phyloP scores from a whole-genome alignment of 106 monocot species.

The Apostasia ramifera region DNA sequence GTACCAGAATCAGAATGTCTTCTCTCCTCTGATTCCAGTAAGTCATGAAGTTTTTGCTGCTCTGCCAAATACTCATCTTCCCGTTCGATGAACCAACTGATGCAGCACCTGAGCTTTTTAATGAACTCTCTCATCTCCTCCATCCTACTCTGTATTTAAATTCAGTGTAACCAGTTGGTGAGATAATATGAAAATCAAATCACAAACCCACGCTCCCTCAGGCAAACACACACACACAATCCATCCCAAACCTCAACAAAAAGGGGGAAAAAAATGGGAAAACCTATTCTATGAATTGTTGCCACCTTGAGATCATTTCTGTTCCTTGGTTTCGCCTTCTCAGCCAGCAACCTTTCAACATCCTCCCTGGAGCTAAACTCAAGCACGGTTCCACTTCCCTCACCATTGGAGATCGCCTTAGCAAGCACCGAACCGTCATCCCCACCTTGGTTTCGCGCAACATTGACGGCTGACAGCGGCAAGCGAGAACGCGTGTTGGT shows the following conservation, averaged over 20 bases:
- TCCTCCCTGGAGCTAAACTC: slow-evolving; percentile 66
- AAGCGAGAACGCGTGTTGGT: slow-evolving; percentile 8
- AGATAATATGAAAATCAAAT: background rate
- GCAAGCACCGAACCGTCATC: background rate
- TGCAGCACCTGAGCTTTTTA: slow-evolving; percentile 65
- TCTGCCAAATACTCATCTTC: slow-evolving; percentile 54
- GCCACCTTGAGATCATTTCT: slow-evolving; percentile 52
- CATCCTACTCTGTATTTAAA: slow-evolving; percentile 40
- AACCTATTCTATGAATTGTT: background rate
- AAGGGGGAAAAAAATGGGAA: background rate
- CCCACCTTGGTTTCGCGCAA: slow-evolving; percentile 1
- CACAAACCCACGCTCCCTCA: too few relatives aligned
- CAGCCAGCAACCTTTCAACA: slow-evolving; percentile 52
- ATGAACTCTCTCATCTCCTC: slow-evolving; percentile 79
- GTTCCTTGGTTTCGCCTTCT: slow-evolving; percentile 59
- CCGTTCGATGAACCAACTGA: slow-evolving; percentile 53
- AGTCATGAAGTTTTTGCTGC: slow-evolving; percentile 30
- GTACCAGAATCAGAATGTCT: slow-evolving; percentile 41
- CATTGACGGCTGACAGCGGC: slow-evolving; percentile 33
- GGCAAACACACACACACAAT: too few relatives aligned
- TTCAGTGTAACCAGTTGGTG: background rate
- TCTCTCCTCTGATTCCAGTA: slow-evolving; percentile 32
- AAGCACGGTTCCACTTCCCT: slow-evolving; percentile 11
- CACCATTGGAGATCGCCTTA: slow-evolving; percentile 13
- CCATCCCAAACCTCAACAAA: background rate